phyloP scores from a whole-genome alignment of 1,284 basidiomycete species.

The Leccinum huronense region DNA sequence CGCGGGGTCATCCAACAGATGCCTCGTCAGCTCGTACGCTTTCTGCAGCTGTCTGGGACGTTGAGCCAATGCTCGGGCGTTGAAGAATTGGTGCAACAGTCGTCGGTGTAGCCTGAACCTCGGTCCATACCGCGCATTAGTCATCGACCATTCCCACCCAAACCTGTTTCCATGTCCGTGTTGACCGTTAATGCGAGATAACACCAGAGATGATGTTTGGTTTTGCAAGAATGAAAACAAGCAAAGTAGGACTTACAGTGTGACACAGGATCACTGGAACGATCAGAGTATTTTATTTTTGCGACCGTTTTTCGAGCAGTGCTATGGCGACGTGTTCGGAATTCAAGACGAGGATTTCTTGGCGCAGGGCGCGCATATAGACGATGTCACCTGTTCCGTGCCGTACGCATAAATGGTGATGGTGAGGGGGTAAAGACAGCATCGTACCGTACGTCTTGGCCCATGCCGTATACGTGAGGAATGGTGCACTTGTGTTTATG shows the following conservation, averaged over 20 bases:
- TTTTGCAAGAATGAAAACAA: neutral
- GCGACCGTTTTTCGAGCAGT: conserved; percentile 18
- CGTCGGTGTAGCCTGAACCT: conserved; percentile 18
- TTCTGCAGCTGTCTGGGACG: conserved; percentile 19
- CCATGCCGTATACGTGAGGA: too few species aligned
- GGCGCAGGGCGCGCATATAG: conserved; percentile 7
- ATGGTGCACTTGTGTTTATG: too few species aligned
- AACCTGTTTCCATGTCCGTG: conserved; percentile 14
- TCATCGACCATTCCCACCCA: conserved; percentile 11
- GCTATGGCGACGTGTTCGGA: conserved; percentile 18
- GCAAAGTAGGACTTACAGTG: too few species aligned
- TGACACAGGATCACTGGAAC: conserved; percentile 4
- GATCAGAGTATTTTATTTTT: conserved; percentile 23
- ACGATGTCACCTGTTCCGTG: too few species aligned
- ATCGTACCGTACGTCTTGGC: too few species aligned
- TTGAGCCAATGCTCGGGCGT: conserved; percentile 12
- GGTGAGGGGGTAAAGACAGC: too few species aligned
- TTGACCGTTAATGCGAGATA: neutral
- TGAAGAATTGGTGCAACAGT: conserved; percentile 20
- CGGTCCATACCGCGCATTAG: conserved; percentile 10
- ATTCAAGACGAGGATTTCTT: conserved; percentile 20
- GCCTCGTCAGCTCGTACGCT: conserved; percentile 13
- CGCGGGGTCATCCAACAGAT: conserved; percentile 12
- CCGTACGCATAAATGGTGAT: too few species aligned
- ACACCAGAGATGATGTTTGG: neutral